Percentiles rank a stretch among this genome's conserved stretches.
Conservation (phyloP, 2,329 filamentous ascomycete genomes). For the Trichoderma sp. region DNA sequence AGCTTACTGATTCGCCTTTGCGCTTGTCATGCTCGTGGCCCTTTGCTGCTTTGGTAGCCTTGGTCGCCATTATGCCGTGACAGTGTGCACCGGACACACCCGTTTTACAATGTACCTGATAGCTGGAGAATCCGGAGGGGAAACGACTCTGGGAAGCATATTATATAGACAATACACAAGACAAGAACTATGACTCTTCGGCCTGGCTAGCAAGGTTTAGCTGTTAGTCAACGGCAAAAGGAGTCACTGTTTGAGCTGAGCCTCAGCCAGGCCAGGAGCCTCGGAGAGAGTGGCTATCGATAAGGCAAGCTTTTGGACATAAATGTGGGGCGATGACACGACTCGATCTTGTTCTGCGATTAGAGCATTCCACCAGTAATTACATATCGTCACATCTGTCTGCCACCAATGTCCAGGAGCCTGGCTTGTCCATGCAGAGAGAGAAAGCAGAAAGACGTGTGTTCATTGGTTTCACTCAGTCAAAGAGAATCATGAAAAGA, state of each 20-base stretch:
- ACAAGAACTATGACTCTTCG: slow-evolving; percentile 8
- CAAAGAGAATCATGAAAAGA: neutral
- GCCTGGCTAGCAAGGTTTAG: neutral
- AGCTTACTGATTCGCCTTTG: slow-evolving; percentile 76
- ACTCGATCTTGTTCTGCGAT: neutral
- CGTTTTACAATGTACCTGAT: neutral
- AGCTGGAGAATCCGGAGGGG: slow-evolving; percentile 1
- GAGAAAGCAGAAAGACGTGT: too few species aligned
- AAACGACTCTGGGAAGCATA: neutral
- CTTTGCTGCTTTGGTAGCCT: slow-evolving; percentile 58
- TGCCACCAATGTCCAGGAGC: neutral
- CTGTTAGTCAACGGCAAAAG: neutral
- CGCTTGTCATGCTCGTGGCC: slow-evolving; percentile 74
- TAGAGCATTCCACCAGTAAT: slow-evolving; percentile 5
- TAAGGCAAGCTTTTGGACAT: neutral
- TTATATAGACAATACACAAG: neutral
- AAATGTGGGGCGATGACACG: slow-evolving; percentile 16
- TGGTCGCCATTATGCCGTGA: slow-evolving; percentile 47
- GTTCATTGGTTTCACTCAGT: too few species aligned
- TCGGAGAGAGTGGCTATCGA: slow-evolving; percentile 17
- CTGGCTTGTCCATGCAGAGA: neutral
- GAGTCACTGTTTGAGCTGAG: slow-evolving; percentile 13
- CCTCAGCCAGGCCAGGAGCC: neutral
- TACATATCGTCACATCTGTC: neutral
- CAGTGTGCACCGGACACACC: neutral